Evolutionary conservation across 75 land plant species (phyloP), one percentile per base, ranked within the genome.

Genomic region (Chamaecyparis obtusa): DNA sequence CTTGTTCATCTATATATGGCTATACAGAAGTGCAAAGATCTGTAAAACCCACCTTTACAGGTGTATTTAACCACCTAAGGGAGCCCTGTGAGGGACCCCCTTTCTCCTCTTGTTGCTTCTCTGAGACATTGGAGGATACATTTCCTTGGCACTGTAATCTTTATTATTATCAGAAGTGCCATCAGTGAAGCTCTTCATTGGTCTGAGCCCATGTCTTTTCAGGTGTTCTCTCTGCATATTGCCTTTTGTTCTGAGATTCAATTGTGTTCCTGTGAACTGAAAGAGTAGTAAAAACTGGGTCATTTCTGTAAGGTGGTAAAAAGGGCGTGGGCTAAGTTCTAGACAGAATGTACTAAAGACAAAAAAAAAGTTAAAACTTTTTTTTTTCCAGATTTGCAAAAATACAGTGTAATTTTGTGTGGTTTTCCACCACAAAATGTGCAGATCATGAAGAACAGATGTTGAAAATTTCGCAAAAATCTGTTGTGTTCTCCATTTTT

Each of bases 1-100:
- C 83, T 80, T 41, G 9, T 27, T 80, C 10, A 10, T 41, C 83
- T 80, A 39, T 19, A 80, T 80, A 41, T 44, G n/a, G 49, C n/a
- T 41, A 27, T 80, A 46, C 5, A 43, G 0, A 1, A 46, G 0
- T 39, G 24, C 11, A 46, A 49, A 51, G 15, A 51, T 51, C 55
- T 51, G 55, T 51, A n/a, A 43, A n/a, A 76, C 6, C 21, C 8
- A n/a, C 5, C 44, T 74, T 24, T 44, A n/a, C 46, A 46, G 51
- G 9, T 81, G n/a, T 64, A 7, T 44, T 32, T 81, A 46, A n/a
- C 30, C 14, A 1, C 83, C 83, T 24, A 81, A 41, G 11, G 83
- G 83, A 43, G 83, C 83, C 83, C 83, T 81, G 83, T 30, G 83
- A n/a, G 83, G 83, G 27, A 81, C 14, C 32, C 54, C 83, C 54